These are phyloP conservation scores for Neoboletus magnificus DNA, from an alignment of 768 basidiomycete genomes.

Conservation along the genomic window DNA sequence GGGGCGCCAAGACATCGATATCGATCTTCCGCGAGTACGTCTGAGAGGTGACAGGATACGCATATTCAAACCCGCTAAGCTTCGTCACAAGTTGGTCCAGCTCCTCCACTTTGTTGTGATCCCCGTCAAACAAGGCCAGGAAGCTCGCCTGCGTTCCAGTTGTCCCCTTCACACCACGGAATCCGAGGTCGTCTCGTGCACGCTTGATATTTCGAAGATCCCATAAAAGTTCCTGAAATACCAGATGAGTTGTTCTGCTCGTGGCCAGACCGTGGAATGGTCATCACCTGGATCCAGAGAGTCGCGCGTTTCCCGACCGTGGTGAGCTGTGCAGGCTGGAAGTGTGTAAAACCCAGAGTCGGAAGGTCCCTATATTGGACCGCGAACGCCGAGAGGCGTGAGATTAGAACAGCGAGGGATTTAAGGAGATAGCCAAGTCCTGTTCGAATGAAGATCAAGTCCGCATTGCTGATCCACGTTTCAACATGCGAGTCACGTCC, in stretches of 20 bases:
- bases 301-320: constrained; percentile 97
- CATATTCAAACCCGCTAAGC: constrained; percentile 88
- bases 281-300: constrained; percentile 85
- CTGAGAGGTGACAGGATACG: constrained; percentile 97
- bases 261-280: not conserved
- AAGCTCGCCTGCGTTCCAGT: constrained; percentile 98
- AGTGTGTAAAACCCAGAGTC: constrained; percentile 97
- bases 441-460: constrained; percentile 92
- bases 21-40: constrained; percentile 99
- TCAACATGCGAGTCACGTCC: constrained; percentile 10
- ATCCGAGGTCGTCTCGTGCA: constrained; percentile 88
- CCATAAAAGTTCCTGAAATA: constrained; percentile 82
- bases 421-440: constrained; percentile 81
- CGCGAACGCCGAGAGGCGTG: constrained; percentile 83
- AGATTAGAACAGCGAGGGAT: constrained; percentile 88
- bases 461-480: constrained; percentile 73
- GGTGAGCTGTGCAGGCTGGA: constrained; percentile 97
- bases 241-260: not conserved
- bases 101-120: constrained; percentile 91
- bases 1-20: constrained; percentile 83
- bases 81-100: constrained; percentile 88
- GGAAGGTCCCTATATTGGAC: constrained; percentile 83
- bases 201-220: constrained; percentile 91
- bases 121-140: constrained; percentile 88
- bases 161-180: constrained; percentile 98